Evolutionary conservation across 768 basidiomycete species (phyloP), one percentile per base, ranked within the genome.

Genomic region (Hortiboletus campestris): DNA sequence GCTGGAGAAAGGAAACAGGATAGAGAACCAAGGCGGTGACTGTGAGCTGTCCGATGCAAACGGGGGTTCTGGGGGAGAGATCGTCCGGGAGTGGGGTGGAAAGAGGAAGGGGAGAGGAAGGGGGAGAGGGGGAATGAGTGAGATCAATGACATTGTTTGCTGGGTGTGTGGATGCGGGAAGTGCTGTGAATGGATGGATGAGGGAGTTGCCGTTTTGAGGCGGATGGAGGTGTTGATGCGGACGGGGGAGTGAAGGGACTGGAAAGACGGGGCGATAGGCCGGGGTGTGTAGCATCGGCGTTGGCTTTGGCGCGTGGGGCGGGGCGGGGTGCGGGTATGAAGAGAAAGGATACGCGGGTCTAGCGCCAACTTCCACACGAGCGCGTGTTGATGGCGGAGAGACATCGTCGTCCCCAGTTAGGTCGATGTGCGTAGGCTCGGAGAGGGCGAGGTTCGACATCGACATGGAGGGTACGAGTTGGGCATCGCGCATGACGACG

Each of bases 21-120:
- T 92, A 91, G n/a, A 94, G 78, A 34, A 95, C 84, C 28, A 95
- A 81, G 14, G 91, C 92, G 17, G 88, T 91, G 19, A 86, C 86
- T n/a, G 79, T 78, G 35, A 95, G 77, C 55, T 90, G 87, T 1
- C 93, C 93, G 46, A 95, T 93, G 69, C 94, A 95, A 49, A 95
- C 84, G 16, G 91, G 88, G 0, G 89, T 90, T 74, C 86, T 90
- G 14, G 87, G 88, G 7, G 88, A 79, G 17, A 90, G 71, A 43
- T 89, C 86, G 10, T 76, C 74, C 3, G 84, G 81, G 2, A 84
- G 72, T 12, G 67, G 45, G 6, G 63, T 51, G 25, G 66, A 50
- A 60, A 63, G 55, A 54, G 65, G 67, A 29, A 66, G 66, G 20
- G 70, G 69, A 2, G 45, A 81, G 73, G 52, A 81, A 76, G 77